A percentile compares a stretch with the other conserved stretches of the same genome.
phyloP scores from a whole-genome alignment of 148 eudicot species.

The Nepenthes mirabilis region DNA sequence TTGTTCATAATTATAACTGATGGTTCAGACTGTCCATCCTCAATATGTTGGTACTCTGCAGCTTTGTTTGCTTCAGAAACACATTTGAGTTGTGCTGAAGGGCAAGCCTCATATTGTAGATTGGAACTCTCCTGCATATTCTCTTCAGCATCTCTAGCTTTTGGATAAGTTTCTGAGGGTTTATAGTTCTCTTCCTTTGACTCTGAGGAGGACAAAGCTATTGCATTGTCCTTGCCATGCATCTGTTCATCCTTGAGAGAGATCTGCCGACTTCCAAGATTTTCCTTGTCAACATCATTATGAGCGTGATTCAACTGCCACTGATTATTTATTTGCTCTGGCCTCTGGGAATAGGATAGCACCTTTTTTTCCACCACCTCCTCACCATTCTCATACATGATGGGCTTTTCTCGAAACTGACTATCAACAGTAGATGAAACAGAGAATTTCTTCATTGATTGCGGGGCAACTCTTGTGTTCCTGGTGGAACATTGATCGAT shows the following conservation, averaged over 20 bases:
- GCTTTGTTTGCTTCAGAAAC: constrained; percentile 9
- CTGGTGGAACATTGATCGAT: constrained; percentile 5
- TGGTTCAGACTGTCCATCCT: constrained; percentile 1
- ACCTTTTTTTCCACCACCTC: constrained; percentile 12
- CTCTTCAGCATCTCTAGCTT: constrained; percentile 6
- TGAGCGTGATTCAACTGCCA: constrained; percentile 4
- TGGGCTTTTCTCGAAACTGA: constrained; percentile 4
- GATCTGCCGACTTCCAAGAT: constrained; percentile 7
- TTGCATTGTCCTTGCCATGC: constrained; percentile 9
- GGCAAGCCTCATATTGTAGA: constrained; percentile 3
- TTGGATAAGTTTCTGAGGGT: constrained; percentile 6
- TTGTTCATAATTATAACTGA: background rate
- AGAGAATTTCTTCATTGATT: constrained; percentile 16
- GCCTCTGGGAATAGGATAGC: constrained; percentile 5
- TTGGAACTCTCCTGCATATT: constrained; percentile 2
- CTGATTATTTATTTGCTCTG: constrained; percentile 3
- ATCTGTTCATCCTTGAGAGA: constrained; percentile 7
- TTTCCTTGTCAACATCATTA: constrained; percentile 8
- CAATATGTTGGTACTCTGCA: constrained; percentile 1
- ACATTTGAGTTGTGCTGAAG: constrained; percentile 2
- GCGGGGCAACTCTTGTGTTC: constrained; percentile 10
- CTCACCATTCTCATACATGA: constrained; percentile 7
- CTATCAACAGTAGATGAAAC: constrained; percentile 11
- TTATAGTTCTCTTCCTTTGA: constrained; percentile 7
- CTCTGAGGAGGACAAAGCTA: constrained; percentile 8